Evolutionary conservation across 2,329 filamentous ascomycete species (phyloP).

Genomic region (Pseudopithomyces maydicus): DNA sequence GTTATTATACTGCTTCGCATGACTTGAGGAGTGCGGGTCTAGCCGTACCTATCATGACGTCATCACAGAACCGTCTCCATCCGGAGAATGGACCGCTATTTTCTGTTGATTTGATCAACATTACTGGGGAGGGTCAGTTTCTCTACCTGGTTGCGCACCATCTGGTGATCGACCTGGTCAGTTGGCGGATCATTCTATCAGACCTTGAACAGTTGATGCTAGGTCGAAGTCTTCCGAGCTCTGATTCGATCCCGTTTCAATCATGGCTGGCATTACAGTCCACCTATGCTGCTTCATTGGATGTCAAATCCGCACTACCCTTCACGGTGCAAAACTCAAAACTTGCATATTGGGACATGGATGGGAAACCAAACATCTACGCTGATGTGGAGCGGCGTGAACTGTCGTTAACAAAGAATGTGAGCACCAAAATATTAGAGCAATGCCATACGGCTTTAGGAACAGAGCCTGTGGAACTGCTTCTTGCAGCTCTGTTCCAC

Average conservation of each 20-base stretch:
- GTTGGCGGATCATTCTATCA: conserved; percentile 49
- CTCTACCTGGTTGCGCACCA: conserved; percentile 34
- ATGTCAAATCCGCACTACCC: not conserved
- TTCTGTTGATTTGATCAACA: conserved; percentile 28
- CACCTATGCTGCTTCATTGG: not conserved
- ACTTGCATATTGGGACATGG: conserved; percentile 21
- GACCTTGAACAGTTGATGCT: conserved; percentile 42
- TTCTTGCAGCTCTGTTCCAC: conserved; percentile 26
- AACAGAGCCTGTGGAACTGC: conserved; percentile 48
- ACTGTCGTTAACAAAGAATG: conserved; percentile 7
- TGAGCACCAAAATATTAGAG: conserved; percentile 10
- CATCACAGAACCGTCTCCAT: conserved; percentile 15
- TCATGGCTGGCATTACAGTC: conserved; percentile 12
- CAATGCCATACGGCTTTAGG: conserved; percentile 45
- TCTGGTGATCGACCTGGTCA: conserved; percentile 48
- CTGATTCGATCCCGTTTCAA: conserved; percentile 11
- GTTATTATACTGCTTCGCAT: conserved; percentile 7
- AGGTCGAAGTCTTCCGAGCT: not conserved
- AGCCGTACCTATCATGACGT: conserved; percentile 25
- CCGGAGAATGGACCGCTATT: conserved; percentile 18
- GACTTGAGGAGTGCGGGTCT: conserved; percentile 1
- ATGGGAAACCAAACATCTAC: conserved; percentile 7
- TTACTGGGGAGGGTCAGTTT: conserved; percentile 8
- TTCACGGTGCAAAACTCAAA: conserved; percentile 19
- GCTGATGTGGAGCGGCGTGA: conserved; percentile 10